Percentiles rank a stretch among this genome's conserved stretches.
Evolutionary conservation across 2,329 filamentous ascomycete species (phyloP).

Genomic region (Arthrobotrys megalospora): DNA sequence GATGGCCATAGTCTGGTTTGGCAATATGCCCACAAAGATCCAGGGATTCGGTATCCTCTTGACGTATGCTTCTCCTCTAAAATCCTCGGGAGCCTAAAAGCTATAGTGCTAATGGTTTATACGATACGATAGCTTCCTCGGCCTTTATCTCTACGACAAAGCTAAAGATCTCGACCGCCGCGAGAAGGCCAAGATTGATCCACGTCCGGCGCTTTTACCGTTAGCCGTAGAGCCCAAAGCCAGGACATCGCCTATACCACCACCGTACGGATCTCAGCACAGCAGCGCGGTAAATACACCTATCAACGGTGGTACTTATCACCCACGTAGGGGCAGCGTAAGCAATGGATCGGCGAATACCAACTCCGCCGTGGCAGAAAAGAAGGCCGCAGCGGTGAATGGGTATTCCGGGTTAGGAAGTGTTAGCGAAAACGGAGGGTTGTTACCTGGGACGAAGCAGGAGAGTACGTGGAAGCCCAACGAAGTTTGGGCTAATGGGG

Average conservation of each 20-base stretch:
- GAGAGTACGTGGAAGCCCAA: conserved; percentile 82
- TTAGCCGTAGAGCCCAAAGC: conserved; percentile 70
- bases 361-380: conserved; percentile 42
- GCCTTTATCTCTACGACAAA: conserved; percentile 94
- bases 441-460: conserved; percentile 85
- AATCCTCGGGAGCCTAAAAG: not conserved
- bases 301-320: conserved; percentile 37
- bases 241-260: conserved; percentile 67
- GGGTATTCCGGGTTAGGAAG: conserved; percentile 65
- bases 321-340: conserved; percentile 50
- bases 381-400: conserved; percentile 58
- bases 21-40: conserved; percentile 84
- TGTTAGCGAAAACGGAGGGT: conserved; percentile 68
- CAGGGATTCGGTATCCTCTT: conserved; percentile 88
- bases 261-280: conserved; percentile 66
- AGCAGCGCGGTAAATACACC: conserved; percentile 55
- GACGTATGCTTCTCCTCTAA: conserved; percentile 70
- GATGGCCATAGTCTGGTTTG: conserved; percentile 96
- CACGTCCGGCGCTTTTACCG: conserved; percentile 78
- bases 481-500: conserved; percentile 53
- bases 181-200: conserved; percentile 72
- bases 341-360: conserved; percentile 59
- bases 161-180: conserved; percentile 90
- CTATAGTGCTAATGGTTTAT: conserved; percentile 6
- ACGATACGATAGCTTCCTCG: conserved; percentile 74